Base-by-base conservation (phyloP, 345 rosid species). In the Citrus trifoliata region DNA sequence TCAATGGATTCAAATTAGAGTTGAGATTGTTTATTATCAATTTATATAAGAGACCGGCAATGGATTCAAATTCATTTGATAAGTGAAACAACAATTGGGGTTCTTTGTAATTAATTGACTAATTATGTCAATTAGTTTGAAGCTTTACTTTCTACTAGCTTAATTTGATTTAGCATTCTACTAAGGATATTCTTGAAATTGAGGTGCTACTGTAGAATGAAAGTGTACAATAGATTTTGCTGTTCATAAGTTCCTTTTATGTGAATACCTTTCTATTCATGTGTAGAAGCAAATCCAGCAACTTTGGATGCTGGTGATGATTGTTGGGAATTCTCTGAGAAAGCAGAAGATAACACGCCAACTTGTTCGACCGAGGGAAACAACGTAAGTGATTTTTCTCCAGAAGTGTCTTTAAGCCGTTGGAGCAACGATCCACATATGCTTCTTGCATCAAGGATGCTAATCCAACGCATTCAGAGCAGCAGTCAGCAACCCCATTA, bases 381-480 rank as follows among this genome's bases (percentile, higher is more conserved):
- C 25, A 25, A 61, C 37, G 5, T 10, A 10, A 22, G 32, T 7
- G 35, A 56, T 72, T 25, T 28, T 53, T 21, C n/a, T 12, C 22
- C 19, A 9, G 56, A 28, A 28, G 51, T 22, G 24, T 58, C 65
- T 58, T 73, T 58, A 10, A 32, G 40, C 37, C 10, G 1, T 8
- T 24, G 9, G 40, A 7, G 33, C 14, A 14, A 48, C 4, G 70
- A 75, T 48, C 71, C 1, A 33, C 37, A 33, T 86, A 90, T 69
- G 96, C 94, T 85, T 93, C 92, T 3, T 85, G 38, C 38, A 37
- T 7, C 8, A 37, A 7, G 38, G 38, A 37, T 37, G 38, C 38
- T 37, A 37, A 37, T 6, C 38, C 38, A 37, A 37, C 38, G 38
- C 38, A 37, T 37, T 37, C 38, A 6, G 8, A 37, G 8, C 38